Evolutionary conservation across 108 stramenopile genomes (phyloP).

Genomic region (Nitzschia palea): DNA sequence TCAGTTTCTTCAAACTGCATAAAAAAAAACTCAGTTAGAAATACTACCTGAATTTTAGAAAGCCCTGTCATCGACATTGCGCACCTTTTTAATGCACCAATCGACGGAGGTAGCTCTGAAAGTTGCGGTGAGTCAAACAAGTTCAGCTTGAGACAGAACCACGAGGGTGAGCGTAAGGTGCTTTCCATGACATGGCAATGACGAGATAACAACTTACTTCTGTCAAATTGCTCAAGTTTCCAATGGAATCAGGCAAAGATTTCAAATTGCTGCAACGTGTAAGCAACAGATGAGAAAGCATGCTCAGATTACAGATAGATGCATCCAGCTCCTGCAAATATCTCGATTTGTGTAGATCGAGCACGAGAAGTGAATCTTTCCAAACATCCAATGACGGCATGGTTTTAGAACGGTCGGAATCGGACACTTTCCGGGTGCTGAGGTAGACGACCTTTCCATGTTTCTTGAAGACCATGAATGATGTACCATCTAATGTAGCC

Average conservation of each 20-base stretch:
- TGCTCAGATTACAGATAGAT: slow-evolving; percentile 22
- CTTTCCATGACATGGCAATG: not conserved
- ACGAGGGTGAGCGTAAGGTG: not conserved
- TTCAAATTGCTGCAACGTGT: slow-evolving; percentile 36
- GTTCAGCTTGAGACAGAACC: slow-evolving; percentile 25
- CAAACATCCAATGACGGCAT: slow-evolving; percentile 20
- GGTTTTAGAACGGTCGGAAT: slow-evolving; percentile 21
- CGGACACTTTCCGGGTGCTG: slow-evolving; percentile 7
- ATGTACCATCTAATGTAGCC: slow-evolving; percentile 1
- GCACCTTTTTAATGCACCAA: slow-evolving; percentile 24
- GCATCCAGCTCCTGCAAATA: slow-evolving; percentile 22
- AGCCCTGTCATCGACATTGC: not conserved
- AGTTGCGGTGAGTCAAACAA: slow-evolving; percentile 29
- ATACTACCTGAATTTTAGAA: not conserved
- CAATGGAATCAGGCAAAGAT: slow-evolving; percentile 32
- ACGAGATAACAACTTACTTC: slow-evolving; percentile 16
- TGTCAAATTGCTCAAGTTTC: slow-evolving; percentile 39
- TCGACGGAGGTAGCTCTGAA: slow-evolving; percentile 30
- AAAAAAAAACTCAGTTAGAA: not conserved
- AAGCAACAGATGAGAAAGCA: slow-evolving; percentile 24
- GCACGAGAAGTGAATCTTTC: slow-evolving; percentile 1
- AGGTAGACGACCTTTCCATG: slow-evolving; percentile 3
- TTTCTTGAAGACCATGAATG: not conserved
- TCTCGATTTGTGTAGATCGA: slow-evolving; percentile 37
- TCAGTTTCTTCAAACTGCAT: slow-evolving; percentile 20